Percentiles rank a stretch among this genome's conserved stretches.
These are phyloP conservation scores for Daldinia loculata DNA, from an alignment of 495 filamentous ascomycete species.

Conservation along the genomic window DNA sequence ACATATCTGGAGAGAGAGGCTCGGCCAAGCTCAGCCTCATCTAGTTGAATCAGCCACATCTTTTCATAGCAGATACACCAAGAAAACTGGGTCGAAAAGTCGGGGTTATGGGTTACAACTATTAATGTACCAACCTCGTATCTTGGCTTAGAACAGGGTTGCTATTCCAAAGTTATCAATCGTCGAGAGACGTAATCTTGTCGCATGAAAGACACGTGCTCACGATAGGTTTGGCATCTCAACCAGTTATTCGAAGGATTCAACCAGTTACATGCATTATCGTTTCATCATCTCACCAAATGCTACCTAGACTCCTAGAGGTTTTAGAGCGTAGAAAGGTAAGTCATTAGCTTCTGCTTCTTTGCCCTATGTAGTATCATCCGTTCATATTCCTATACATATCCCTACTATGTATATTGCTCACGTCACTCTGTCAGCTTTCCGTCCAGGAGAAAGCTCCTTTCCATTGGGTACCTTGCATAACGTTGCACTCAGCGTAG, in stretches of 20 bases:
- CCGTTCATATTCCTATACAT: conserved; percentile 2
- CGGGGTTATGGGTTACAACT: not conserved
- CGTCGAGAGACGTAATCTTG: not conserved
- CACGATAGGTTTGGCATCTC: conserved; percentile 15
- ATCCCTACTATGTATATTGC: conserved; percentile 8
- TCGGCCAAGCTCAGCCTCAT: conserved; percentile 38
- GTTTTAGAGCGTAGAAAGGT: conserved; percentile 5
- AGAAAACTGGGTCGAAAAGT: conserved; percentile 1
- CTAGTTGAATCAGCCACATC: not conserved
- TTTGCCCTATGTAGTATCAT: conserved; percentile 3
- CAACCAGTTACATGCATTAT: conserved; percentile 26
- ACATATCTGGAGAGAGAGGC: conserved; percentile 12
- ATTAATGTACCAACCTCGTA: not conserved
- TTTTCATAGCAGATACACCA: not conserved
- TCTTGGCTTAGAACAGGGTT: not conserved
- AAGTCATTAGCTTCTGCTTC: conserved; percentile 13
- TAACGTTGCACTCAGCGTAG: conserved; percentile 7
- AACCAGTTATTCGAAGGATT: conserved; percentile 29
- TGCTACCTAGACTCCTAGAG: conserved; percentile 30
- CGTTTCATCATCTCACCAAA: conserved; percentile 37
- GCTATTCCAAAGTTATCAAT: not conserved
- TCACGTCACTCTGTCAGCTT: conserved; percentile 38
- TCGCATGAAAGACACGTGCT: conserved; percentile 33
- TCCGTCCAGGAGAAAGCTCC: conserved; percentile 14
- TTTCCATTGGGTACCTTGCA: conserved; percentile 34